phyloP scores from a whole-genome alignment of 495 filamentous ascomycete genomes.

The Penicillium ochrochloron region DNA sequence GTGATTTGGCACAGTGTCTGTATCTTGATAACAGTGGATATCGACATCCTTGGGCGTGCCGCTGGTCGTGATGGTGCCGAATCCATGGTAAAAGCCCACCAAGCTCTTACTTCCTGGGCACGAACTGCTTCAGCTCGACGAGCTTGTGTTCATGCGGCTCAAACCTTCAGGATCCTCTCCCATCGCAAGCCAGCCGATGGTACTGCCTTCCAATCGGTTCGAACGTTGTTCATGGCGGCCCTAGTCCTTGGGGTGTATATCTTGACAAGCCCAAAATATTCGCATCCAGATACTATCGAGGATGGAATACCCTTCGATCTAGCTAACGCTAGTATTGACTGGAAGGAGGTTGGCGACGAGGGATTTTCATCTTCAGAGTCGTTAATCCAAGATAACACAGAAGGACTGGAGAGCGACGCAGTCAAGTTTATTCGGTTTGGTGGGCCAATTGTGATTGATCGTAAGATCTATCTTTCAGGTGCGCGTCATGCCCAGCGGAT shows the following conservation, averaged over 20 bases:
- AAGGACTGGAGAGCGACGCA: neutral
- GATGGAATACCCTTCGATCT: slow-evolving; percentile 5
- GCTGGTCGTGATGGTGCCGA: slow-evolving; percentile 15
- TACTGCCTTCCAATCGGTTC: slow-evolving; percentile 21
- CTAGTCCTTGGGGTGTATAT: slow-evolving; percentile 17
- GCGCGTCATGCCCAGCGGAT: slow-evolving; percentile 18
- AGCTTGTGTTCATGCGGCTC: slow-evolving; percentile 21
- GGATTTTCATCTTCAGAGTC: slow-evolving; percentile 4
- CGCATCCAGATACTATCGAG: neutral
- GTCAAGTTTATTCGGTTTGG: slow-evolving; percentile 14
- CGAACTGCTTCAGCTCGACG: slow-evolving; percentile 12
- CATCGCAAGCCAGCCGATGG: slow-evolving; percentile 24
- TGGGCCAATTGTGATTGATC: slow-evolving; percentile 14
- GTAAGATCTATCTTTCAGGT: slow-evolving; percentile 14
- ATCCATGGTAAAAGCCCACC: slow-evolving; percentile 9
- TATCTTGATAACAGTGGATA: slow-evolving; percentile 12
- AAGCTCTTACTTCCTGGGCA: slow-evolving; percentile 2
- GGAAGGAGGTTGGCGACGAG: slow-evolving; percentile 12
- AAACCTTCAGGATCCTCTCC: slow-evolving; percentile 14
- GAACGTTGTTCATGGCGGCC: slow-evolving; percentile 18
- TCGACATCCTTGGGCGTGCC: slow-evolving; percentile 11
- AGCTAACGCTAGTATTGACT: slow-evolving; percentile 11
- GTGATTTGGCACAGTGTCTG: slow-evolving; percentile 22
- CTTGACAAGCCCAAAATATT: neutral
- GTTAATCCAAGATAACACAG: neutral